Evolutionary conservation across 805 yeast genomes (phyloP), one percentile per base, ranked within the genome.

Genomic region (Henningerozyma blattae): DNA sequence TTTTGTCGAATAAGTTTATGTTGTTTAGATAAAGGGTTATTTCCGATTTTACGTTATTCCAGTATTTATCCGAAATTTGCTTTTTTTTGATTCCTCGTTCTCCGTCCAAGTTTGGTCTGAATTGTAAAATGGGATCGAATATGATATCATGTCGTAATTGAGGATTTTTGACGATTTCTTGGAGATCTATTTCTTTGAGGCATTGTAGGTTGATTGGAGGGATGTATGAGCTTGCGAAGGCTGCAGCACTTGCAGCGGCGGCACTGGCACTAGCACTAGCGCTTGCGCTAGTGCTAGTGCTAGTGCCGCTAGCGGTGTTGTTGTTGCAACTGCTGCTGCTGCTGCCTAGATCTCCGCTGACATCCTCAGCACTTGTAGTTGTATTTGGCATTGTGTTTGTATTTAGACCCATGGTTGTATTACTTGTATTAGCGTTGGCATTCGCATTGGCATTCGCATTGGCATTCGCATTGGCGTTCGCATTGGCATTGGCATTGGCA

Each of bases 81-180:
- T 74, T 77, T 67, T 86, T 84, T 35, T 86, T 68, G 39, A 75
- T 68, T 18, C 94, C 94, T 33, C 95, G 65, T 58, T 87, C 96
- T 33, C 94, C 94, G 54, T 83, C 95, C 44, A 86, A 62, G 50
- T 84, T 83, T 19, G 94, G 94, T 53, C 96, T 71, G 56, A 87
- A 84, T 61, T 86, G 95, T 38, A 87, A 64, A 50, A 82, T 83
- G 14, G 95, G 93, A 60, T 87, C 95, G 52, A 87, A 87, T 12
- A 85, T 67, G 34, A 89, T 83, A 54, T 89, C 97, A 56, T 87
- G 97, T 42, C 97, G 71, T 36, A 87, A 64, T 54, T 85, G 95
- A 3, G 95, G 95, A 58, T 87, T 87, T 51, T 82, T 83, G 45
- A 87, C 66, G 34, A 89, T 87, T 51, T 85, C 94, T 41, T 81